A percentile compares a stretch with the other conserved stretches of the same genome.
Conservation (phyloP, 2,329 filamentous ascomycete genomes). For the Acarospora socialis region DNA sequence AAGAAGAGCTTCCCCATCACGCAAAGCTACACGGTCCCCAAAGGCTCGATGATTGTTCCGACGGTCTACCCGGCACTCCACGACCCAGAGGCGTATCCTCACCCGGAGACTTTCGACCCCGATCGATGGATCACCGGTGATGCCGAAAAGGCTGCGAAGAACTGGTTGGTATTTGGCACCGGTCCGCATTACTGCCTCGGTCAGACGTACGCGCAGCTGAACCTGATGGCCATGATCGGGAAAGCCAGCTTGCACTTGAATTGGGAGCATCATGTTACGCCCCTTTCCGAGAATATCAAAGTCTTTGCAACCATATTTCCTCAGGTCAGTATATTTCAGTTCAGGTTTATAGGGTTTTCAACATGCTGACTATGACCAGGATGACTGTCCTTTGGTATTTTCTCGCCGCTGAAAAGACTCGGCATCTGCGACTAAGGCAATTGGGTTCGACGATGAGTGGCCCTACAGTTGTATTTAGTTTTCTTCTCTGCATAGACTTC, state of each 20-base stretch:
- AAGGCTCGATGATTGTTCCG: slow-evolving; percentile 89
- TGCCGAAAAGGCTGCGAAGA: slow-evolving; percentile 85
- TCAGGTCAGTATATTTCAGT: slow-evolving; percentile 46
- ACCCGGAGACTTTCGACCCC: slow-evolving; percentile 78
- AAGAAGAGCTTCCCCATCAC: slow-evolving; percentile 95
- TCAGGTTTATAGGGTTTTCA: neutral
- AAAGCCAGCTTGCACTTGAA: slow-evolving; percentile 78
- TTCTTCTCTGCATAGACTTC: too few species aligned
- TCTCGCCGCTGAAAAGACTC: too few species aligned
- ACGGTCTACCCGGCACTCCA: slow-evolving; percentile 82
- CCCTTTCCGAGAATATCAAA: slow-evolving; percentile 82
- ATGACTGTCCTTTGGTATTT: slow-evolving; percentile 19
- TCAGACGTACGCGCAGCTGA: slow-evolving; percentile 79
- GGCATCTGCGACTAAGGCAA: too few species aligned
- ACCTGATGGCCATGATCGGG: slow-evolving; percentile 77
- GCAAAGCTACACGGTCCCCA: slow-evolving; percentile 76
- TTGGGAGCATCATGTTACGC: slow-evolving; percentile 80
- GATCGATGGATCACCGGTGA: slow-evolving; percentile 84
- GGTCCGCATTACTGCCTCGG: slow-evolving; percentile 95
- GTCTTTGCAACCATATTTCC: slow-evolving; percentile 98
- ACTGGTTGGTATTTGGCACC: slow-evolving; percentile 90
- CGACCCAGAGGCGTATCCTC: slow-evolving; percentile 81
- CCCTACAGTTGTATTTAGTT: too few species aligned
- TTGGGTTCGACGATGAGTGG: too few species aligned
- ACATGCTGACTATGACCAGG: slow-evolving; percentile 10